phyloP scores from a whole-genome alignment of 2,329 filamentous ascomycete genomes.

The Didymella pomorum region DNA sequence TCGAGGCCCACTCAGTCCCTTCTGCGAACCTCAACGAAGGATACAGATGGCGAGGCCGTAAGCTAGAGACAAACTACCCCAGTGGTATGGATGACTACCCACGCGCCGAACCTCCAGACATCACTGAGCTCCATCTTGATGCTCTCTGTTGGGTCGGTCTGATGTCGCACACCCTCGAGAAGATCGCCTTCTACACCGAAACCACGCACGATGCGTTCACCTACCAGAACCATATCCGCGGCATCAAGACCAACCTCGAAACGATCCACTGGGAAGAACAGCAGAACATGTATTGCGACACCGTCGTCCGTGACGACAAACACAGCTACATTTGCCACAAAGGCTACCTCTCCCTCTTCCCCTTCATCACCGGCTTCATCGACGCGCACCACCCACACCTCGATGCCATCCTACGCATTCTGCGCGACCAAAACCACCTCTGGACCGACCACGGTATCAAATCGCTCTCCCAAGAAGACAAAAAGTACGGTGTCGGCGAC shows the following conservation, averaged over 20 bases:
- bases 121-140: constrained; percentile 90
- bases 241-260: constrained; percentile 82
- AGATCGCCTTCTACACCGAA: constrained; percentile 76
- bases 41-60: constrained; percentile 91
- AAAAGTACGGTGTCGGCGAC: constrained; percentile 83
- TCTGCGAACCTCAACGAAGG: constrained; percentile 68
- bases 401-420: constrained; percentile 74
- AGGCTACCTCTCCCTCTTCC: constrained; percentile 91
- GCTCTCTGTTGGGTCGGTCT: constrained; percentile 95
- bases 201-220: constrained; percentile 75
- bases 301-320: constrained; percentile 87
- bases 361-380: constrained; percentile 84
- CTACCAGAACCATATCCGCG: constrained; percentile 72
- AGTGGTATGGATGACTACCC: constrained; percentile 96
- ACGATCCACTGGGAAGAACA: constrained; percentile 90
- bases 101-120: constrained; percentile 86
- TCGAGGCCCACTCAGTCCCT: constrained; percentile 38
- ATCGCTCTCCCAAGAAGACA: constrained; percentile 80
- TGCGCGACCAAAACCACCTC: constrained; percentile 79
- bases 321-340: constrained; percentile 87
- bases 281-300: constrained; percentile 85
- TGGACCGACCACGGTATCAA: constrained; percentile 87
- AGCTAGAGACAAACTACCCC: constrained; percentile 80
- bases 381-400: constrained; percentile 76
- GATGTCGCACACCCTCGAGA: constrained; percentile 81